Conservation (phyloP, 1,139 yeast genomes). For the Kluyveromyces sp. region DNA sequence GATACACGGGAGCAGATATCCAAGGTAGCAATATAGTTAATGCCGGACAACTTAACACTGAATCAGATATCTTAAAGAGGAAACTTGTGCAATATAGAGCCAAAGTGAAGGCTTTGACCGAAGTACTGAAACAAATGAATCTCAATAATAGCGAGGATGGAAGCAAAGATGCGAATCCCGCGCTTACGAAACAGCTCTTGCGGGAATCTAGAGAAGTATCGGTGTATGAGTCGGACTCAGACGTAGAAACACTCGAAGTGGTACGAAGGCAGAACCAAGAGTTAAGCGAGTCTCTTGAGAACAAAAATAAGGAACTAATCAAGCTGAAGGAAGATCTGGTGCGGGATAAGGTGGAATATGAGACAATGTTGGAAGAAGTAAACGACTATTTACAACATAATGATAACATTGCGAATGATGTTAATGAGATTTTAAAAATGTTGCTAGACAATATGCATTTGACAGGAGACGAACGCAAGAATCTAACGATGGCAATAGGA, state of each 20-base stretch:
- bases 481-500: conserved; percentile 27
- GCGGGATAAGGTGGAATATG: conserved; percentile 23
- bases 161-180: too few species aligned
- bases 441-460: conserved; percentile 20
- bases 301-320: conserved; percentile 12
- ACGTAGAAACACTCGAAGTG: conserved; percentile 11
- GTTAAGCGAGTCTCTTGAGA: conserved; percentile 18
- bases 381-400: conserved; percentile 29
- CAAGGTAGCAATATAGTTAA: not conserved
- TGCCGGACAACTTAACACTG: not conserved
- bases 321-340: conserved; percentile 22
- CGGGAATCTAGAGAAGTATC: too few species aligned
- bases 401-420: conserved; percentile 26
- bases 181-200: too few species aligned
- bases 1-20: not conserved
- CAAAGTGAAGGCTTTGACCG: conserved; percentile 31
- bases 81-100: conserved; percentile 34
- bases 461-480: conserved; percentile 27
- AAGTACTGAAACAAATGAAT: conserved; percentile 31
- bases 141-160: conserved; percentile 14
- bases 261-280: conserved; percentile 20
- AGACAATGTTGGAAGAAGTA: conserved; percentile 28
- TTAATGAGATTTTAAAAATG: conserved; percentile 28
- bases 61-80: conserved; percentile 21
- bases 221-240: not conserved